Base-by-base conservation (phyloP, 2,329 filamentous ascomycete species). In the Parastagonospora avenae region DNA sequence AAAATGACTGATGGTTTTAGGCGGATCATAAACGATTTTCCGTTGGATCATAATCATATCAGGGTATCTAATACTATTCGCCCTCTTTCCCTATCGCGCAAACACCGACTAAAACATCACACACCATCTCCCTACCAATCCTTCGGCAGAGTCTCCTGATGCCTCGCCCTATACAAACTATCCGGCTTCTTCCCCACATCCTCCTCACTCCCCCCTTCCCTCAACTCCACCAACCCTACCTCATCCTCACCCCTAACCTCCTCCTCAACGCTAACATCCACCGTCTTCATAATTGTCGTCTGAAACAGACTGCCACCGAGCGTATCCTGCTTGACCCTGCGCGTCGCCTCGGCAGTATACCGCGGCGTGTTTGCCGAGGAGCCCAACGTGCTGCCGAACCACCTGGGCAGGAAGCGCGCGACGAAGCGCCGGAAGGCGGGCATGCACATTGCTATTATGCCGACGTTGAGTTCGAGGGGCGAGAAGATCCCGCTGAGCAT, bases 321-420 rank as follows among this genome's bases (percentile, higher is more conserved):
- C 5, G 48, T 55, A 12, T 37, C 45, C 31, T 27, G 43, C 27
- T 45, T 52, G 15, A 10, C 29, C 31, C 46, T 31, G 16, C 32
- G 39, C 10, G 45, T 36, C 28, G 36, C 37, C 12, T 28, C 45
- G 29, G 32, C 36, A 4, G 40, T 37, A 15, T 47, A 40, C 29
- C 35, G 24, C 8, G 28, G 45, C 19, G 16, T 39, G 40, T 32
- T 40, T 46, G 14, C 8, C 6, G 40, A 38, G 27, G n/a, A 30
- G 7, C 27, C 33, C 5, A 39, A 38, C 4, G 40, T 43, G 14
- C 31, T 35, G 33, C 42, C 46, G 31, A 58, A 55, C 42, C 46
- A 58, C 12, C 29, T 28, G 12, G 75, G 76, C 39, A 77, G 73
- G n/a, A 76, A 47, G 0, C 60, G 33, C 2, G 52, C 51, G 12